These are phyloP conservation scores for Castanopsis chinensis DNA, from an alignment of 306 rosid species.

Conservation along the genomic window DNA sequence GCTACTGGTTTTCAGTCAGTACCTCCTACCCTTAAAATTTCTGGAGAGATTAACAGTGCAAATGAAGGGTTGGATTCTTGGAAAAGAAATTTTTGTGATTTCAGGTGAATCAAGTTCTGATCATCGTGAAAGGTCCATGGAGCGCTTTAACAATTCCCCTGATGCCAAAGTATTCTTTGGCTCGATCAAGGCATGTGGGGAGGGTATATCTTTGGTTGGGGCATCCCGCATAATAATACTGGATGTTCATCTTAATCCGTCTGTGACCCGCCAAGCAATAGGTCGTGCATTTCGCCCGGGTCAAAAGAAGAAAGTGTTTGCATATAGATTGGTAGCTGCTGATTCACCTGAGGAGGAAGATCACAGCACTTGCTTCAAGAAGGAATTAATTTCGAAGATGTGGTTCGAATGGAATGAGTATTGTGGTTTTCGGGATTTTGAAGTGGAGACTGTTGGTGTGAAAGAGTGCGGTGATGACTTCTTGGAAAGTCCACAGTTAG, in stretches of 20 bases:
- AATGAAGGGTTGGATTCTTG: conserved; percentile 66
- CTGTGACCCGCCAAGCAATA: conserved; percentile 92
- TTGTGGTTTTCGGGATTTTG: conserved; percentile 58
- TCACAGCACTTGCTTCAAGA: conserved; percentile 67
- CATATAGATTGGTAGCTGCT: conserved; percentile 73
- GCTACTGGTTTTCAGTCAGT: conserved; percentile 89
- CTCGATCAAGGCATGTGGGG: conserved; percentile 97
- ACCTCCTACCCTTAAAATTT: conserved; percentile 78
- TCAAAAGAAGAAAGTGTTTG: conserved; percentile 68
- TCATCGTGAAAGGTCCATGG: conserved; percentile 75
- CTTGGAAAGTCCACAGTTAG: conserved; percentile 51
- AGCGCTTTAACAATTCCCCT: conserved; percentile 69
- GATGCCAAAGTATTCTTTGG: conserved; percentile 87
- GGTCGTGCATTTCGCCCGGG: conserved; percentile 98
- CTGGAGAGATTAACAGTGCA: conserved; percentile 67
- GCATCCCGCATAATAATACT: conserved; percentile 81
- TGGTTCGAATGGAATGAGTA: conserved; percentile 97
- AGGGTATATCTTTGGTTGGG: conserved; percentile 93
- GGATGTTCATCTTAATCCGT: conserved; percentile 89
- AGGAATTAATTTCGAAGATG: conserved; percentile 79
- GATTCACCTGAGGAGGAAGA: conserved; percentile 86
- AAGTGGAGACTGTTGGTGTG: conserved; percentile 48
- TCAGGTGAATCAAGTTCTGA: conserved; percentile 79
- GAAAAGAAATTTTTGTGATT: conserved; percentile 77
- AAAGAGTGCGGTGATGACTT: conserved; percentile 67